phyloP scores from a whole-genome alignment of 768 basidiomycete species.

The Phaeotremella skinneri region DNA sequence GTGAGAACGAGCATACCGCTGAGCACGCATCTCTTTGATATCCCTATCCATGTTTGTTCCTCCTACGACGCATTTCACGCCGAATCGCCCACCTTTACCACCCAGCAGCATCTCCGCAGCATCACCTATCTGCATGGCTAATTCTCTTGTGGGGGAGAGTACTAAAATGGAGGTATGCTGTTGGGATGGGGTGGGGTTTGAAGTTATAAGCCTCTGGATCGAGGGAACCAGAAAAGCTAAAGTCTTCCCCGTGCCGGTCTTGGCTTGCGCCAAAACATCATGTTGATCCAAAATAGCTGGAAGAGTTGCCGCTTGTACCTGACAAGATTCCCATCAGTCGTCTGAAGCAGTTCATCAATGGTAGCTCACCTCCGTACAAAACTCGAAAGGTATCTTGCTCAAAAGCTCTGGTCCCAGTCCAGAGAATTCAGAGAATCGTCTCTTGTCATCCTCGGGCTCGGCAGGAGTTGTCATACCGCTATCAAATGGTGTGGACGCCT shows the following conservation, averaged over 20 bases:
- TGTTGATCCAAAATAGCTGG: slow-evolving; percentile 27
- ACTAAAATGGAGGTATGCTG: slow-evolving; percentile 46
- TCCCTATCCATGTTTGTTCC: slow-evolving; percentile 57
- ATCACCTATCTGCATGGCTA: slow-evolving; percentile 52
- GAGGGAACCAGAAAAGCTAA: slow-evolving; percentile 54
- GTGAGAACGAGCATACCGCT: slow-evolving; percentile 12
- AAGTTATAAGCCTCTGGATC: slow-evolving; percentile 47
- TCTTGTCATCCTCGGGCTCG: not conserved
- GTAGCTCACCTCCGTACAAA: slow-evolving; percentile 39
- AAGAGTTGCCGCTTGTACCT: slow-evolving; percentile 46
- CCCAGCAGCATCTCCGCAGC: slow-evolving; percentile 52
- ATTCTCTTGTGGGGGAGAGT: slow-evolving; percentile 54
- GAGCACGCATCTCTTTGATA: slow-evolving; percentile 44
- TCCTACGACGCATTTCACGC: slow-evolving; percentile 60
- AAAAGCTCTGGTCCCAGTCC: slow-evolving; percentile 18
- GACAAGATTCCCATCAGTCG: not conserved
- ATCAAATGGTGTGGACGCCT: not conserved
- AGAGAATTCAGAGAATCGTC: slow-evolving; percentile 22
- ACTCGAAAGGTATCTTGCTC: slow-evolving; percentile 35
- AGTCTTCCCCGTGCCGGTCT: slow-evolving; percentile 63
- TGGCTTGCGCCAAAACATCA: slow-evolving; percentile 48
- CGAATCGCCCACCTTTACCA: slow-evolving; percentile 52
- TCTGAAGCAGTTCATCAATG: not conserved
- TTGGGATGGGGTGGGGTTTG: slow-evolving; percentile 24
- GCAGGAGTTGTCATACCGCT: slow-evolving; percentile 4